Evolutionary conservation across 139 green algal genomes (phyloP).

Genomic region (Gonium pectorale): DNA sequence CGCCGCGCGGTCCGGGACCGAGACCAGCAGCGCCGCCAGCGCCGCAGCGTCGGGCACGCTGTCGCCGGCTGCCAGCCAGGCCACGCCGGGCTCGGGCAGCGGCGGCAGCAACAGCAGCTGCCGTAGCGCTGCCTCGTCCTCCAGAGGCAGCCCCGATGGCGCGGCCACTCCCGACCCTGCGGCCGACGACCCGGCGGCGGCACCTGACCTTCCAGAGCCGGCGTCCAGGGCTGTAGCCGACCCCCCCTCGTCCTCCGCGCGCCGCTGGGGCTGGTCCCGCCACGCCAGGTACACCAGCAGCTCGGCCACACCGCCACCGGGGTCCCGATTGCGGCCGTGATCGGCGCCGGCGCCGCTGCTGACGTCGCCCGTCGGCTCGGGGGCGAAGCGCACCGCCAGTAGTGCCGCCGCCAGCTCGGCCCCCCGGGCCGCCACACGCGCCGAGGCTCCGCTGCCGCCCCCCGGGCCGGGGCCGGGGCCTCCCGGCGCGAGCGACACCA

Average conservation of each 20-base stretch:
- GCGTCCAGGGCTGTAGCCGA: too few species aligned
- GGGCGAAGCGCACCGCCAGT: slow-evolving; percentile 56
- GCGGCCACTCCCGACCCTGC: too few species aligned
- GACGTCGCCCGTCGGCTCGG: neutral
- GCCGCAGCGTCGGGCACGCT: neutral
- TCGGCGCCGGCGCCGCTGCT: slow-evolving; percentile 20
- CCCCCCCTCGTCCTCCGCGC: neutral
- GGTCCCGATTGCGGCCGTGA: too few species aligned
- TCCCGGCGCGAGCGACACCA: slow-evolving; percentile 41
- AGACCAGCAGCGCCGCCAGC: slow-evolving; percentile 45
- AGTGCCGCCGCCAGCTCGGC: slow-evolving; percentile 24
- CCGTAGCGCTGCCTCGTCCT: neutral
- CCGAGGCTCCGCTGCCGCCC: slow-evolving; percentile 37
- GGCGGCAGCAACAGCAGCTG: slow-evolving; percentile 14
- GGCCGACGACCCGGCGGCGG: too few species aligned
- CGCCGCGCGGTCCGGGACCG: slow-evolving; percentile 50
- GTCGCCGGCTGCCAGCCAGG: neutral
- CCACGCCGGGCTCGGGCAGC: neutral
- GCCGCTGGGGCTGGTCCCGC: slow-evolving; percentile 17
- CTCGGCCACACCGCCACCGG: slow-evolving; percentile 49
- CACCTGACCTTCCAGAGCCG: too few species aligned
- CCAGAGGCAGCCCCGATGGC: neutral
- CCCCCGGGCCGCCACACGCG: slow-evolving; percentile 39
- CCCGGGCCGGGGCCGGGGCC: neutral
- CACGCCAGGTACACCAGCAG: slow-evolving; percentile 25